phyloP scores from a whole-genome alignment of 1,284 basidiomycete genomes.

The Cystobasidium slooffiae region DNA sequence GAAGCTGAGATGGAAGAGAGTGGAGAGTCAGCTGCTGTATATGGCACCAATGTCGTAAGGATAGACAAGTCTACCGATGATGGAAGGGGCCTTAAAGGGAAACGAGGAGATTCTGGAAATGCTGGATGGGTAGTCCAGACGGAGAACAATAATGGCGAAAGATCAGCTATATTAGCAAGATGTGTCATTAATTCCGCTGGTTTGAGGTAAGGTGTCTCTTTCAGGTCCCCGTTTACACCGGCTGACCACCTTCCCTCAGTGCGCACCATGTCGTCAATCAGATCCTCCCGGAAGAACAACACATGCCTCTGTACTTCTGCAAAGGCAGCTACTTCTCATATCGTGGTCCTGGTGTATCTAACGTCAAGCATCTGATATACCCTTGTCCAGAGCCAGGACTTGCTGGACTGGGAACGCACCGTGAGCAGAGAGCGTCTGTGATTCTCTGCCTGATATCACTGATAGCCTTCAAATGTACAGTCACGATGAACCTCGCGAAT shows the following conservation, averaged over 20 bases:
- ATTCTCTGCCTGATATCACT: slow-evolving; percentile 43
- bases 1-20: slow-evolving; percentile 69
- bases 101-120: slow-evolving; percentile 47
- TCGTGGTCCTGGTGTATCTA: slow-evolving; percentile 69
- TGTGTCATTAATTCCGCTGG: slow-evolving; percentile 88
- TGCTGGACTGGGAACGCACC: slow-evolving; percentile 81
- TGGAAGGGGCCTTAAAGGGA: slow-evolving; percentile 49
- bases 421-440: slow-evolving; percentile 55
- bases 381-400: slow-evolving; percentile 73
- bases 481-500: slow-evolving; percentile 81
- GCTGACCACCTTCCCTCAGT: slow-evolving; percentile 54
- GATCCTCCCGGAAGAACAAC: slow-evolving; percentile 45
- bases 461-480: slow-evolving; percentile 25
- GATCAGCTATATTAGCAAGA: slow-evolving; percentile 77
- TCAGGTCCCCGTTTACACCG: slow-evolving; percentile 70
- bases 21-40: slow-evolving; percentile 74
- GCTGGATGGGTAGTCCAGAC: slow-evolving; percentile 65
- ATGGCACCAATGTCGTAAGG: slow-evolving; percentile 83
- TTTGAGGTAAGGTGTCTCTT: slow-evolving; percentile 64
- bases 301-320: slow-evolving; percentile 48
- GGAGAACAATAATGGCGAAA: slow-evolving; percentile 55
- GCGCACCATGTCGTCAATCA: slow-evolving; percentile 50
- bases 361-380: slow-evolving; percentile 80
- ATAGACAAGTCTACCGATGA: slow-evolving; percentile 66
- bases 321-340: slow-evolving; percentile 82